Base-by-base conservation (phyloP, 179 eudicot species). In the Gypsophila paniculata region DNA sequence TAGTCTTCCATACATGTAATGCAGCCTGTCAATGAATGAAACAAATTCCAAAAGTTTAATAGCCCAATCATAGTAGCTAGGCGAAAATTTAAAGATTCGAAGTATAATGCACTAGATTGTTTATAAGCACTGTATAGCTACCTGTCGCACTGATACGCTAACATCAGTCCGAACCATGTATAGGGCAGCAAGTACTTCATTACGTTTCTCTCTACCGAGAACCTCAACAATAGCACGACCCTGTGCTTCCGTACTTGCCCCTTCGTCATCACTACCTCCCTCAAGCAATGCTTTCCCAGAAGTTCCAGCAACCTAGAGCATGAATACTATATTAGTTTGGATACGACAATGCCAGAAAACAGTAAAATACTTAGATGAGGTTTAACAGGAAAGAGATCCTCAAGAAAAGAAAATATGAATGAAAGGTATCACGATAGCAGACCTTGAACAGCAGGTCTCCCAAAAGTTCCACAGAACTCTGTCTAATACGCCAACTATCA, bases 181-280 rank as follows among this genome's bases (percentile, higher is more conserved):
- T 21, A 94, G 74, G 57, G 99, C 99, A 76, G 97, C 97, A 72
- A 94, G 96, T 70, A 94, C 84, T 81, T 94, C 99, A 79, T 94
- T 94, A 38, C 99, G 96, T 78, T 94, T 94, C 49, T 91, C 91
- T 76, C 84, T 89, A 64, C 99, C 99, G 70, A 94, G 95, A 38
- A 94, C 95, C 79, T 90, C 99, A 76, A 92, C 87, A 64, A 94
- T 94, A 78, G 99, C 97, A 71, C 99, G 94, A 2, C 99, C 99
- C 12, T 94, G 99, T 58, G 99, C 99, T 82, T 94, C 99, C 64
- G 99, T 94, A 80, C 99, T 94, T 76, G 99, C 88, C 65, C 99
- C 99, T 84, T 92, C 99, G 82, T 94, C 99, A 76, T 94, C 99
- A 83, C 99, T 92, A 73, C 99, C 99, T 76, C 97, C 99, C 86